Conservation (phyloP, 2,329 filamentous ascomycete species). For the Aspergillus fijiensis region DNA sequence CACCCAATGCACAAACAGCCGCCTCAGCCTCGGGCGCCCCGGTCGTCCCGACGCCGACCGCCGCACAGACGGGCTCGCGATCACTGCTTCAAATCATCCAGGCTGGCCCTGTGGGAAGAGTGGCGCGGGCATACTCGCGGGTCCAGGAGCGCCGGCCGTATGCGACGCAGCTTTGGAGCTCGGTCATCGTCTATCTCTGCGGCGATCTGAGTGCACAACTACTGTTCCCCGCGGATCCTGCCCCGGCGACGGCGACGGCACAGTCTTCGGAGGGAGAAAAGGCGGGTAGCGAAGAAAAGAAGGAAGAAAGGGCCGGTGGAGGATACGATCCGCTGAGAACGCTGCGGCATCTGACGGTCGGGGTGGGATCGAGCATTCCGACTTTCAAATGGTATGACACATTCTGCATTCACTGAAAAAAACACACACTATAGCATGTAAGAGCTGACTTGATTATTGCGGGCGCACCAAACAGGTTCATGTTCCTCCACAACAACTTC, state of each 20-base stretch:
- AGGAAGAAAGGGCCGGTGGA: conserved; percentile 40
- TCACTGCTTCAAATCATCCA: conserved; percentile 33
- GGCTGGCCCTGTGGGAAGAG: conserved; percentile 33
- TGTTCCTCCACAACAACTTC: conserved; percentile 77
- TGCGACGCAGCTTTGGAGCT: conserved; percentile 73
- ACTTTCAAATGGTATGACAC: conserved; percentile 70
- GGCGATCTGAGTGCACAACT: conserved; percentile 77
- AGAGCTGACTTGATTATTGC: not conserved
- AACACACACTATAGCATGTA: not conserved
- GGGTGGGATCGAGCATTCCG: conserved; percentile 70
- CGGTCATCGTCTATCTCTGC: conserved; percentile 73
- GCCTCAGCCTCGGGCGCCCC: conserved; percentile 11
- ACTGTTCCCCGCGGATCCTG: conserved; percentile 49
- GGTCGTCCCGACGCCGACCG: conserved; percentile 21
- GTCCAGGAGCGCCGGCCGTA: conserved; percentile 72
- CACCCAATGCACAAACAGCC: conserved; percentile 19
- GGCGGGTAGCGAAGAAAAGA: conserved; percentile 19
- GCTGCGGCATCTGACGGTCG: conserved; percentile 70
- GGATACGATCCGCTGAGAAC: conserved; percentile 69
- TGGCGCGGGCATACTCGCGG: conserved; percentile 59
- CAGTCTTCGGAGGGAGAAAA: conserved; percentile 40
- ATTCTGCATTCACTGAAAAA: not conserved
- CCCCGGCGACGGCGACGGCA: conserved; percentile 15
- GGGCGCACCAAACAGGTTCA: conserved; percentile 57
- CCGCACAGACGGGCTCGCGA: conserved; percentile 19